Percentiles rank a stretch among this genome's conserved stretches.
Evolutionary conservation across 768 basidiomycete genomes (phyloP).

Genomic region (Agrocybe praecox): DNA sequence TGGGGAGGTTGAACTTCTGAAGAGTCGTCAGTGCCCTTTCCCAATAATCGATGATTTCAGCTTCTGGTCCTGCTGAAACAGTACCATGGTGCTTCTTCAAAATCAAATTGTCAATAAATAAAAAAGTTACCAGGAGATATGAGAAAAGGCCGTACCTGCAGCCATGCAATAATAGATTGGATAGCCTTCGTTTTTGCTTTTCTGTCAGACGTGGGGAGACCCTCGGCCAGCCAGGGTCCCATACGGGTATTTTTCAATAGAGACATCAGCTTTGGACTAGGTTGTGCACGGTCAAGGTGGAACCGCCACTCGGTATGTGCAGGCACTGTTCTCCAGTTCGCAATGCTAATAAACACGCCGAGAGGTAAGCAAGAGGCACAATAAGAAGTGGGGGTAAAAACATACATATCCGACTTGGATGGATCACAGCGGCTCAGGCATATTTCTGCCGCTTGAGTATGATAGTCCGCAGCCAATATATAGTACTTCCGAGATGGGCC

Average conservation of each 20-base stretch:
- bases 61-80: background rate
- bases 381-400: background rate
- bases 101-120: background rate
- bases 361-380: background rate
- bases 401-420: constrained; percentile 10
- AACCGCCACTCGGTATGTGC: constrained; percentile 16
- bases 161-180: constrained; percentile 5
- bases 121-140: background rate
- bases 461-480: constrained; percentile 9
- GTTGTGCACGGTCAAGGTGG: constrained; percentile 8
- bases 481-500: constrained; percentile 2
- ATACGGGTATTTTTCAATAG: background rate
- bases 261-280: constrained; percentile 6
- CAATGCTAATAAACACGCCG: background rate
- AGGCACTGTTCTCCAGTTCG: constrained; percentile 9
- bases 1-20: background rate
- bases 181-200: constrained; percentile 1
- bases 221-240: constrained; percentile 13
- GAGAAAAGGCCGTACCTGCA: background rate
- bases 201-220: constrained; percentile 6
- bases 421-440: constrained; percentile 15
- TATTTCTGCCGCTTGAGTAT: constrained; percentile 18
- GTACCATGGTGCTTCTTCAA: background rate
- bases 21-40: background rate
- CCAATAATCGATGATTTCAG: background rate